Base-by-base conservation (phyloP, 1,139 yeast species). In the Yamadazyma oceani region DNA sequence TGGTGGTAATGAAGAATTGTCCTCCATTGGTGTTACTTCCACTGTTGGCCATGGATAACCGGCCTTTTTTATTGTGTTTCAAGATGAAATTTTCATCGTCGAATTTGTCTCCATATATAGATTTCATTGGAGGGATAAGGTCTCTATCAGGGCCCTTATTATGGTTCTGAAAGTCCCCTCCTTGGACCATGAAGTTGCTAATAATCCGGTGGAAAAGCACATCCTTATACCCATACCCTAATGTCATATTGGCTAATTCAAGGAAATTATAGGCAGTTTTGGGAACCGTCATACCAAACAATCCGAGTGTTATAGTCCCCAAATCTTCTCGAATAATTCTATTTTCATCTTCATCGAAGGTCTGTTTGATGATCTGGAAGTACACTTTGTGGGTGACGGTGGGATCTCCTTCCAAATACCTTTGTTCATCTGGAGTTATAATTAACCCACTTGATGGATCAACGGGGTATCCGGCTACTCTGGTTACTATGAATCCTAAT, bases 11-110 rank as follows among this genome's bases (percentile, higher is more conserved):
- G 54, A 92, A 92, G 56, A 89, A 90, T 61, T 92, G 97, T 0
- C 96, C 88, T 1, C 97, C 97, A 58, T 92, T 92, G 44, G 97
- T 90, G 60, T 85, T 81, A 39, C 96, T 90, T 0, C 73, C 73
- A 2, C 60, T 43, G 47, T 66, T 67, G 38, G 74, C 75, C 75
- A 69, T 69, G 14, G 70, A 60, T 21, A 70, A 40, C 30, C 75
- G 51, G 4, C 76, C 75, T 12, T 46, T 32, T 45, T 66, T 68
- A 44, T 59, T 51, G 50, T 69, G 75, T 29, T 47, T 50, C 12
- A 69, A 27, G 3, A 37, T 39, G 36, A 68, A 69, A 46, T 63
- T 64, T 44, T 70, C 76, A 43, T 69, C 75, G 9, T 55, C 58
- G 38, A 69, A 69, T 35, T 44, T 46, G 8, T 51, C 52, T 8